Evolutionary conservation across 495 filamentous ascomycete species (phyloP).

Genomic region (Ramalina intermedia): DNA sequence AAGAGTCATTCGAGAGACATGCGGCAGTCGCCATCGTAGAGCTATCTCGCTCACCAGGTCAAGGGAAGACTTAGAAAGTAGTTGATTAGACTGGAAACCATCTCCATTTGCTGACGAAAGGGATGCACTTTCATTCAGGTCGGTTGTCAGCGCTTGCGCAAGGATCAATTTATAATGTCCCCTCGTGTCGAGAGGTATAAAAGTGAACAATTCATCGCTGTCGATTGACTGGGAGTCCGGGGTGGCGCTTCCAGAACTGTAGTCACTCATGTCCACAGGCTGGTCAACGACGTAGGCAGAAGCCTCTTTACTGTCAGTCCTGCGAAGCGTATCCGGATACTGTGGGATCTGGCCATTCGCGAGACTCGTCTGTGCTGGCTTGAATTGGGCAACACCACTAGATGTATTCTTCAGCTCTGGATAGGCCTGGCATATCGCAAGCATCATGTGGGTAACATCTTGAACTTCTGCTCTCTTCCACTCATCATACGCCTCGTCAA

Average conservation of each 20-base stretch:
- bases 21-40: conserved; percentile 80
- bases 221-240: conserved; percentile 24
- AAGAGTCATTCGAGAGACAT: conserved; percentile 62
- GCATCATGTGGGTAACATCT: conserved; percentile 82
- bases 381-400: conserved; percentile 37
- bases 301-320: conserved; percentile 27
- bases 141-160: conserved; percentile 55
- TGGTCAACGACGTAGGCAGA: conserved; percentile 61
- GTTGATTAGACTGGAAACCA: conserved; percentile 39
- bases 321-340: conserved; percentile 46
- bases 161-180: conserved; percentile 66
- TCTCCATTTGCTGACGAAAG: conserved; percentile 37
- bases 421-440: conserved; percentile 71
- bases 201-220: conserved; percentile 54
- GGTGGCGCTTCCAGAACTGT: conserved; percentile 46
- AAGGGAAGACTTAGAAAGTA: conserved; percentile 68
- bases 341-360: conserved; percentile 30
- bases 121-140: conserved; percentile 42
- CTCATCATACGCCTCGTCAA: conserved; percentile 73
- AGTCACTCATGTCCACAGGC: conserved; percentile 58
- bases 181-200: conserved; percentile 77
- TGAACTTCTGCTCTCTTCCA: conserved; percentile 80
- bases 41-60: conserved; percentile 77
- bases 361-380: conserved; percentile 21
- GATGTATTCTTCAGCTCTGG: conserved; percentile 64